Percentiles rank a stretch among this genome's conserved stretches.
Conservation (phyloP, 2,329 filamentous ascomycete genomes). For the Venturia nashicola region DNA sequence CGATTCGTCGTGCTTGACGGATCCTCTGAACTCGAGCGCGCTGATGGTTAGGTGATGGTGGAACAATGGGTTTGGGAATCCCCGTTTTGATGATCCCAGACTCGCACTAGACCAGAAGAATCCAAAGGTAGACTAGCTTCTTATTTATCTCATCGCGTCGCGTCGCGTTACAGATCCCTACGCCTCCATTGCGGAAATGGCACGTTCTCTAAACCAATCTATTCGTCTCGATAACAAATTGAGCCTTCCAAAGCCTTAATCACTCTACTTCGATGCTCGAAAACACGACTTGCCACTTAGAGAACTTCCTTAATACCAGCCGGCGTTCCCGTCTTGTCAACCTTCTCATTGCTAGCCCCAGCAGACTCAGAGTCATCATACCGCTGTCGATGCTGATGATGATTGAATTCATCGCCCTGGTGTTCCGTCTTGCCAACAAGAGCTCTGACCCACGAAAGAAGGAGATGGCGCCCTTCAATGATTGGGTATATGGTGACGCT, state of each 20-base stretch:
- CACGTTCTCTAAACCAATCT: too few relatives aligned
- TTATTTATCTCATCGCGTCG: too few relatives aligned
- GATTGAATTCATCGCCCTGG: not conserved
- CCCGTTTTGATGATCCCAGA: too few relatives aligned
- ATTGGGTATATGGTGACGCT: slow-evolving; percentile 4
- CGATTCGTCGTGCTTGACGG: not conserved
- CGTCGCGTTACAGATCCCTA: too few relatives aligned
- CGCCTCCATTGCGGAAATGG: too few relatives aligned
- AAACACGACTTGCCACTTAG: not conserved
- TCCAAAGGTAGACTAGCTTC: too few relatives aligned
- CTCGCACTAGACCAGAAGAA: too few relatives aligned
- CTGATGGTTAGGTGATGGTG: not conserved
- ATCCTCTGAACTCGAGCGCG: not conserved
- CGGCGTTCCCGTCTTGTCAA: not conserved
- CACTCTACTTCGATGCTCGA: not conserved
- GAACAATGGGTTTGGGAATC: too few relatives aligned
- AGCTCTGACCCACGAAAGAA: not conserved
- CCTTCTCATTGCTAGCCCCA: not conserved
- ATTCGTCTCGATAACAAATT: too few relatives aligned
- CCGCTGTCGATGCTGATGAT: not conserved
- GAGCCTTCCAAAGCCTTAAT: too few relatives aligned
- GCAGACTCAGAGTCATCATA: slow-evolving; percentile 1
- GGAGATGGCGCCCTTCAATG: slow-evolving; percentile 5
- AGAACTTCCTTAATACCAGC: not conserved
- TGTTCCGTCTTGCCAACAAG: slow-evolving; percentile 3